These are phyloP conservation scores for Aspergillus sp. DNA, from an alignment of 2,329 filamentous ascomycete species.

Conservation along the genomic window DNA sequence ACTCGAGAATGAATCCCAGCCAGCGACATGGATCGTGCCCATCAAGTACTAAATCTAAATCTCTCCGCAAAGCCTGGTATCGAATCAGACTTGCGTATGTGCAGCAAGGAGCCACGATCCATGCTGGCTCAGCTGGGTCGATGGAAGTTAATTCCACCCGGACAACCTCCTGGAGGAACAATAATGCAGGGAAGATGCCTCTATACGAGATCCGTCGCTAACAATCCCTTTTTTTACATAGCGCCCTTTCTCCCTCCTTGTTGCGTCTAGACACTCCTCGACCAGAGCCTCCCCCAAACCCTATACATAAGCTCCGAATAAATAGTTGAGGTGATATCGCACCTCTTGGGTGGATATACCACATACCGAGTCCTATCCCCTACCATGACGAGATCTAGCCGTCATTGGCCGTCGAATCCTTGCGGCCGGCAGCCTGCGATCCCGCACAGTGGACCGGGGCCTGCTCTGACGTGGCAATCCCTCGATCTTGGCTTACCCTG, in stretches of 20 bases:
- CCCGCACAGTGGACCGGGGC: constrained; percentile 8
- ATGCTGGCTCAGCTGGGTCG: constrained; percentile 6
- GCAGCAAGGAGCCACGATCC: background rate
- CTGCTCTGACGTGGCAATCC: constrained; percentile 33
- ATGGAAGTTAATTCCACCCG: constrained; percentile 9
- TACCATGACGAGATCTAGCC: constrained; percentile 4
- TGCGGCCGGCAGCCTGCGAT: constrained; percentile 8
- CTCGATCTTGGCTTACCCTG: constrained; percentile 14
- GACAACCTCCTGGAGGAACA: background rate
- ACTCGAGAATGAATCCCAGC: background rate
- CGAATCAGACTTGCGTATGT: constrained; percentile 9
- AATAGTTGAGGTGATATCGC: background rate
- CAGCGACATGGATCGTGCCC: constrained; percentile 9
- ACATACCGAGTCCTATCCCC: background rate
- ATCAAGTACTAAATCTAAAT: constrained; percentile 3
- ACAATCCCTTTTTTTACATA: background rate
- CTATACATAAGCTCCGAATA: no score
- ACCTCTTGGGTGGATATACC: no score
- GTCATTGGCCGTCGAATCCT: constrained; percentile 16
- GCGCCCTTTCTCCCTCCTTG: background rate
- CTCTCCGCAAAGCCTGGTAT: constrained; percentile 14
- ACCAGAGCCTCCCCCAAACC: no score
- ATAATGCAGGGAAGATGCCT: background rate
- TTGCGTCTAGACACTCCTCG: no score
- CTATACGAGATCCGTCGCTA: background rate